Evolutionary conservation across 352 stramenopile genomes (phyloP), one percentile per base, ranked within the genome.

Genomic region (Phytophthora aleatoria): DNA sequence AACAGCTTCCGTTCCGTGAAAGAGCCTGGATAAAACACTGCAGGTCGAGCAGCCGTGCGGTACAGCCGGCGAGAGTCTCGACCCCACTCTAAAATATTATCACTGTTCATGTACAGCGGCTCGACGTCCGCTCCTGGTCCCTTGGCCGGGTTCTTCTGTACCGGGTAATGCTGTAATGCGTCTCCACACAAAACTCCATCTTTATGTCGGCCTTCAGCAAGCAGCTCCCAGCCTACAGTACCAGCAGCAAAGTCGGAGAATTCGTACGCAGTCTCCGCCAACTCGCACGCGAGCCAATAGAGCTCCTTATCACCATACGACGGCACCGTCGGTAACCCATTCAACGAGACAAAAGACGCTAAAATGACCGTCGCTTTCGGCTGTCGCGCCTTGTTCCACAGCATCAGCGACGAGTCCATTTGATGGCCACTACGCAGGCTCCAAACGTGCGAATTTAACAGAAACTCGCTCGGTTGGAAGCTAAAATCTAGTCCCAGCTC

Each of bases 241-340:
- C 74, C 61, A 27, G 76, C 61, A 36, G 51, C 71, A 50, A 64
- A 67, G 39, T 78, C 69, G 1, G 78, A 85, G 48, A 87, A 81
- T 7, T 65, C 51, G 50, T 85, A 87, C 20, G 38, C 16, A 24
- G 78, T 81, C 67, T 87, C 78, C 6, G 76, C 76, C 3, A 87
- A 56, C 55, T 87, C 76, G 31, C 73, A 83, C 1, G 73, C 73
- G 2, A 82, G 30, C 60, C 77, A 87, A 69, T 76, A 85, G 12
- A 79, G 54, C 61, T 87, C 78, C 51, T 85, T 87, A 63, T 83
- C 78, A 3, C 78, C 78, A 45, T 87, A 87, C 13, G 63, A 76
- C 5, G 73, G 70, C 15, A 48, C 38, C 8, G 1, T 35, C 2
- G 38, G 60, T 24, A 69, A 31, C 24, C 49, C 54, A 52, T 70